A percentile compares a stretch with the other conserved stretches of the same genome.
Evolutionary conservation across 306 rosid species (phyloP).

Genomic region (Luffa aegyptiaca): DNA sequence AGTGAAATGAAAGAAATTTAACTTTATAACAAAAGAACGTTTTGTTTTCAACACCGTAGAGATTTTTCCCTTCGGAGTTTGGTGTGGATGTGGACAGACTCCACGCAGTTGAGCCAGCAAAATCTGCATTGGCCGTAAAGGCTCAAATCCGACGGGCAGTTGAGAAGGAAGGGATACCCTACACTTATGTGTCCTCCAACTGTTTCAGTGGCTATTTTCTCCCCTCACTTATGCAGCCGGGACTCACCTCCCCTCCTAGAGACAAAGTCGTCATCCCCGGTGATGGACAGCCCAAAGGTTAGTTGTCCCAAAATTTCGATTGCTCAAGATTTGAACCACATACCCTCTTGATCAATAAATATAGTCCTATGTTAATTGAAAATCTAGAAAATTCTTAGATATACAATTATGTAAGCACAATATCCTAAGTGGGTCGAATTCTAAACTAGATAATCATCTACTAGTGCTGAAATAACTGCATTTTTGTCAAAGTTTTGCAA

Average conservation of each 20-base stretch:
- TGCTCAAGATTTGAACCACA: too few relatives aligned
- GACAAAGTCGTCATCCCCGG: conserved; percentile 63
- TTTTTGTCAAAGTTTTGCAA: too few relatives aligned
- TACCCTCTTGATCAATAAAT: too few relatives aligned
- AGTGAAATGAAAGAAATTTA: too few relatives aligned
- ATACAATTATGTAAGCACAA: too few relatives aligned
- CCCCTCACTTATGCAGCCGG: conserved; percentile 62
- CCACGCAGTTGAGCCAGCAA: conserved; percentile 89
- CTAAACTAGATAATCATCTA: too few relatives aligned
- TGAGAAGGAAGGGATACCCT: conserved; percentile 68
- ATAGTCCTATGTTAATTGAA: too few relatives aligned
- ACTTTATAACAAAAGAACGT: too few relatives aligned
- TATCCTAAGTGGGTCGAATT: too few relatives aligned
- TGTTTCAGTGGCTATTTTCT: conserved; percentile 66
- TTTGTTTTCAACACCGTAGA: conserved; percentile 19
- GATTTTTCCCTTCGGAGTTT: conserved; percentile 86
- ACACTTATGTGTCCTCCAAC: conserved; percentile 51
- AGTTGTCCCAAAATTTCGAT: background rate
- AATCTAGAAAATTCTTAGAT: too few relatives aligned
- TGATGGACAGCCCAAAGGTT: conserved; percentile 72
- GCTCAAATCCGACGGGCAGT: conserved; percentile 46
- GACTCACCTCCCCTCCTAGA: conserved; percentile 52
- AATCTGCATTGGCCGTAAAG: conserved; percentile 45
- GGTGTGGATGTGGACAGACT: conserved; percentile 75
- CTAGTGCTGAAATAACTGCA: too few relatives aligned